Evolutionary conservation across 1,139 yeast species (phyloP).

Genomic region (Scheffersomyces parashehatae): DNA sequence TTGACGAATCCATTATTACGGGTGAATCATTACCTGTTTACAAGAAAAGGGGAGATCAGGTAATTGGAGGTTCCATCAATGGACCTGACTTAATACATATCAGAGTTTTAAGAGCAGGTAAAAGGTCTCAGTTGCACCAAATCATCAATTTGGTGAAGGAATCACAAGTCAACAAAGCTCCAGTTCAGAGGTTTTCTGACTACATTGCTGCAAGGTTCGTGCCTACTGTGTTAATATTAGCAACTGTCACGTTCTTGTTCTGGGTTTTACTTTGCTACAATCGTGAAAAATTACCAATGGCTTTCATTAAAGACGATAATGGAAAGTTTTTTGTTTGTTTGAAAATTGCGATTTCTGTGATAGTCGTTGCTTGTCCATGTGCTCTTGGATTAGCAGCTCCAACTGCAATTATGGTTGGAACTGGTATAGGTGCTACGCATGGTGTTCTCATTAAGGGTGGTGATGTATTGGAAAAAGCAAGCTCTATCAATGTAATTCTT

Average conservation of each 20-base stretch:
- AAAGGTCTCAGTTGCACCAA: conserved; percentile 82
- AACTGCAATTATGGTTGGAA: conserved; percentile 98
- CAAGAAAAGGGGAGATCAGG: conserved; percentile 59
- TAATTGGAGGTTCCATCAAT: conserved; percentile 91
- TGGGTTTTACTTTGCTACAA: conserved; percentile 59
- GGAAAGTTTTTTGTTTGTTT: conserved; percentile 71
- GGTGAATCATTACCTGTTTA: conserved; percentile 83
- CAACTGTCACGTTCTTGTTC: conserved; percentile 62
- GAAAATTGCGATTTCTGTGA: conserved; percentile 85
- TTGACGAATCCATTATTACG: conserved; percentile 85
- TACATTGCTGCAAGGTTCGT: conserved; percentile 84
- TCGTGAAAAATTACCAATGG: conserved; percentile 44
- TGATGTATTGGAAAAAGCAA: conserved; percentile 76
- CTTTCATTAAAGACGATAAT: conserved; percentile 52
- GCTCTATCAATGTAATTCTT: conserved; percentile 62
- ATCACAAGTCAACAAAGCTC: conserved; percentile 87
- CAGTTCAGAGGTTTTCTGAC: conserved; percentile 89
- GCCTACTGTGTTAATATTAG: conserved; percentile 64
- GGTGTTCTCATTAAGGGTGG: conserved; percentile 96
- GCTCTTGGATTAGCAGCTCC: conserved; percentile 97
- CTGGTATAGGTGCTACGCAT: conserved; percentile 89
- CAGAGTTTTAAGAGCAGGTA: conserved; percentile 69
- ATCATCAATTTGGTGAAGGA: conserved; percentile 84
- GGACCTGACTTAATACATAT: conserved; percentile 74
- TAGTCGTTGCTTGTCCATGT: conserved; percentile 98